These are phyloP conservation scores for Quercus glauca DNA, from an alignment of 306 rosid genomes.

Conservation along the genomic window DNA sequence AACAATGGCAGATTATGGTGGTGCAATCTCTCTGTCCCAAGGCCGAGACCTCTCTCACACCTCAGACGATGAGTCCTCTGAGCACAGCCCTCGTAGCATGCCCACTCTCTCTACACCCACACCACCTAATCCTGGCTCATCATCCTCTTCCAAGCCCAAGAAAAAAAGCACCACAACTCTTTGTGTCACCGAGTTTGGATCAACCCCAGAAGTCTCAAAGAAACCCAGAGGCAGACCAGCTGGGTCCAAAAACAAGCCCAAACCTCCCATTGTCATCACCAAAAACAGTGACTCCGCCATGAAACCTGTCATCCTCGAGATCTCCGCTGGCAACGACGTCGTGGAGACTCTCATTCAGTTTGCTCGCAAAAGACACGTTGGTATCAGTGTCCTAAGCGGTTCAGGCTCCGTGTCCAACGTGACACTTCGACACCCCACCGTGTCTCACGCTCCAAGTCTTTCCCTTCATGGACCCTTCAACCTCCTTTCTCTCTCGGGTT, in stretches of 20 bases:
- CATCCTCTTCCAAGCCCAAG: constrained; percentile 14
- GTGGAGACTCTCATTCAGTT: constrained; percentile 34
- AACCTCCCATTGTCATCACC: constrained; percentile 39
- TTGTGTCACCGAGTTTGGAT: not conserved
- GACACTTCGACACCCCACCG: constrained; percentile 19
- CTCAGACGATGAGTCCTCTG: constrained; percentile 28
- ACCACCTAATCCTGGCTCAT: not conserved
- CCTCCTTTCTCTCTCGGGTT: constrained; percentile 37
- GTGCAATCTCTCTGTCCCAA: constrained; percentile 20
- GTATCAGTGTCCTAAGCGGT: constrained; percentile 34
- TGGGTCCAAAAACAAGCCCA: constrained; percentile 67
- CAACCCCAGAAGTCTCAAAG: constrained; percentile 1
- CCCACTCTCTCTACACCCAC: constrained; percentile 3
- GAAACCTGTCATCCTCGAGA: constrained; percentile 37
- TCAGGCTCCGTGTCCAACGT: constrained; percentile 44
- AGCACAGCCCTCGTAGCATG: constrained; percentile 24
- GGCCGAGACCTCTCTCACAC: constrained; percentile 18
- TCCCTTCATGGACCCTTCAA: constrained; percentile 35
- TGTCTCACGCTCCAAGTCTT: constrained; percentile 4
- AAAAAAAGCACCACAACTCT: not conserved
- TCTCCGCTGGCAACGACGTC: constrained; percentile 47
- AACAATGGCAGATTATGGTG: constrained; percentile 33
- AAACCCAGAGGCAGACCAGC: constrained; percentile 63
- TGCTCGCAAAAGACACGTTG: constrained; percentile 22
- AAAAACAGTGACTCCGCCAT: constrained; percentile 19